Percentiles rank a stretch among this genome's conserved stretches.
Evolutionary conservation across 345 rosid genomes (phyloP).

Genomic region (Euphorbia peplus): DNA sequence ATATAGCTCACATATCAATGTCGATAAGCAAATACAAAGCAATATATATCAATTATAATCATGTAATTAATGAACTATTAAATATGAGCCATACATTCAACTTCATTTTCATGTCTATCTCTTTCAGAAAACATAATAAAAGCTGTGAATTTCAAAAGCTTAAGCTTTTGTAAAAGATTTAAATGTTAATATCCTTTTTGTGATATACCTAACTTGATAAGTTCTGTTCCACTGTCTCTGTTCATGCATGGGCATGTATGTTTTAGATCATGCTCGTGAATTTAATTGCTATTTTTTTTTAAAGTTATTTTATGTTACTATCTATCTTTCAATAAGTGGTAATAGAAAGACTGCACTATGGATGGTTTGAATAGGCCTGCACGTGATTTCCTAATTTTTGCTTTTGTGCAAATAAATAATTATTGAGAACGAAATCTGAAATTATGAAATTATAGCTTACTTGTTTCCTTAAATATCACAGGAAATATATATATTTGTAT

Average conservation of each 20-base stretch:
- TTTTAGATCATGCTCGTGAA: conserved; percentile 6
- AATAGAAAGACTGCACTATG: too few species aligned
- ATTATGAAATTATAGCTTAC: too few species aligned
- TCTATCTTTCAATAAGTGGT: not conserved
- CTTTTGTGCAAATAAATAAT: not conserved
- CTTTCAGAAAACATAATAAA: conserved; percentile 5
- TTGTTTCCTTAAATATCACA: too few species aligned
- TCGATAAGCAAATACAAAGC: not conserved
- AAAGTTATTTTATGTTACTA: not conserved
- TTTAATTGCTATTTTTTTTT: not conserved
- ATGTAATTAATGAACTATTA: not conserved
- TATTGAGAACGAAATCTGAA: too few species aligned
- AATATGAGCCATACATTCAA: not conserved
- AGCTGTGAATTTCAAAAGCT: not conserved
- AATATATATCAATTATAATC: not conserved
- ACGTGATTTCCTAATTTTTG: conserved; percentile 16
- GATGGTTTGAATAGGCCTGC: not conserved
- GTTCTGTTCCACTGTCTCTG: not conserved
- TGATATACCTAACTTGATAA: too few species aligned
- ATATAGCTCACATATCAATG: not conserved
- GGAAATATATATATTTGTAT: too few species aligned
- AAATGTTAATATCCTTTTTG: too few species aligned
- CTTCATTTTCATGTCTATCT: not conserved
- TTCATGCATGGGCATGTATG: not conserved
- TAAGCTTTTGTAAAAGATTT: too few species aligned